Evolutionary conservation across 495 filamentous ascomycete genomes (phyloP).

Genomic region (Penicillium ochrochloron): DNA sequence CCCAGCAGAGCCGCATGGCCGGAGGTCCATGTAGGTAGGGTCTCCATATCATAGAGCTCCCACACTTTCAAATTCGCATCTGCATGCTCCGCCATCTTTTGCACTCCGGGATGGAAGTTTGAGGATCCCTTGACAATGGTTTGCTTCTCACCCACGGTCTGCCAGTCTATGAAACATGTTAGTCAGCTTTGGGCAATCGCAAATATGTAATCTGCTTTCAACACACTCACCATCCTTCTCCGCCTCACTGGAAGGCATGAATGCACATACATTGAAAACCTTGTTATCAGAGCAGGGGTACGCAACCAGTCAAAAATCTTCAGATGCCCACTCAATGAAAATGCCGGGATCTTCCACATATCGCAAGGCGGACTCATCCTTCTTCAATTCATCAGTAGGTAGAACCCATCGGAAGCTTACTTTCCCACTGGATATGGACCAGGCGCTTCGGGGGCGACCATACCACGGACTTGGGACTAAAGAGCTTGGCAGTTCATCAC

Average conservation of each 20-base stretch:
- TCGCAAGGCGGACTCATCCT: conserved; percentile 41
- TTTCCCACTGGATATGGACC: neutral
- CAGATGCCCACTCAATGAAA: neutral
- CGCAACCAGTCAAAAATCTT: neutral
- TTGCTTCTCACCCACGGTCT: conserved; percentile 44
- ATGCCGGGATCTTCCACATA: neutral
- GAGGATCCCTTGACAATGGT: conserved; percentile 49
- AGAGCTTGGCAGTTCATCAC: neutral
- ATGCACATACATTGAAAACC: neutral
- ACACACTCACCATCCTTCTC: neutral
- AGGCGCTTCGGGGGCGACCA: neutral
- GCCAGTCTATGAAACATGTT: conserved; percentile 37
- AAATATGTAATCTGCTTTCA: neutral
- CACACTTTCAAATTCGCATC: conserved; percentile 56
- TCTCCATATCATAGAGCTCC: conserved; percentile 62
- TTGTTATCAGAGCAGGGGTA: neutral
- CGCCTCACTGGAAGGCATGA: neutral
- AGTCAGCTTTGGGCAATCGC: neutral
- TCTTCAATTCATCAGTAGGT: conserved; percentile 36
- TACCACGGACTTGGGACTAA: neutral
- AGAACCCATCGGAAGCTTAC: neutral
- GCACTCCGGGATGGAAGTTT: conserved; percentile 48
- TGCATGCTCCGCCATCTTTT: conserved; percentile 45
- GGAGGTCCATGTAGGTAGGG: conserved; percentile 54
- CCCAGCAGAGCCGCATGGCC: conserved; percentile 56